Base-by-base conservation (phyloP, 2,329 filamentous ascomycete species). In the Trichophyton rubrum region DNA sequence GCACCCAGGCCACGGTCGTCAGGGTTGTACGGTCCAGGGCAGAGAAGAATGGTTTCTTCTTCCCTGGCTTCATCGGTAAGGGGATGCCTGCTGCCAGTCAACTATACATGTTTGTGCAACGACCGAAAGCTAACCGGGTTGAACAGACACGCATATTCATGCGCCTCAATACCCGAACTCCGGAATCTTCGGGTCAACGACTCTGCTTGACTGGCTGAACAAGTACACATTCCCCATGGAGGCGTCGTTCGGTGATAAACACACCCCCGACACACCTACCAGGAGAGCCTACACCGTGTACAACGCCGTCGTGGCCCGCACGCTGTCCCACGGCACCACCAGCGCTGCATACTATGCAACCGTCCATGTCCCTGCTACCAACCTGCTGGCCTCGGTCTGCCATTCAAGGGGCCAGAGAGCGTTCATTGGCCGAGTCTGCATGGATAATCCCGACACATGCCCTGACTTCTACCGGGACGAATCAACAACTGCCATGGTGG, bases 221-320 rank as follows among this genome's bases (percentile, higher is more conserved):
- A 93, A 80, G 15, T 97, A 99, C 77, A 99, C 93, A 0, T 99
- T 97, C 70, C 93, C 93, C 0, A 82, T 96, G 64, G 93, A 99
- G 74, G 79, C 86, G 0, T 90, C 87, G 8, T 84, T 96, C 62
- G 75, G 79, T 5, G 67, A 67, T 43, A 47, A 63, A 3, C 51
- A 65, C 43, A 15, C 64, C 59, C 45, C 67, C 45, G 62, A 70
- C 45, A 60, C 62, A 17, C 68, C 69, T 15, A 69, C 69, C 1
- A 64, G 62, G 22, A 66, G 62, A 24, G 71, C 68, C 8, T 66
- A 67, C 33, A 65, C 64, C 40, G 85, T 95, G 63, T 99, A 97
- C 75, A 80, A 81, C 24, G 85, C 87, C 61, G 87, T 89, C 64
- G 83, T 99, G 64, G 79, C 84, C 33, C 85, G 89, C 55, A 96